Evolutionary conservation across 2,329 filamentous ascomycete genomes (phyloP), one percentile per base, ranked within the genome.

Genomic region (Aspergillus piperis): DNA sequence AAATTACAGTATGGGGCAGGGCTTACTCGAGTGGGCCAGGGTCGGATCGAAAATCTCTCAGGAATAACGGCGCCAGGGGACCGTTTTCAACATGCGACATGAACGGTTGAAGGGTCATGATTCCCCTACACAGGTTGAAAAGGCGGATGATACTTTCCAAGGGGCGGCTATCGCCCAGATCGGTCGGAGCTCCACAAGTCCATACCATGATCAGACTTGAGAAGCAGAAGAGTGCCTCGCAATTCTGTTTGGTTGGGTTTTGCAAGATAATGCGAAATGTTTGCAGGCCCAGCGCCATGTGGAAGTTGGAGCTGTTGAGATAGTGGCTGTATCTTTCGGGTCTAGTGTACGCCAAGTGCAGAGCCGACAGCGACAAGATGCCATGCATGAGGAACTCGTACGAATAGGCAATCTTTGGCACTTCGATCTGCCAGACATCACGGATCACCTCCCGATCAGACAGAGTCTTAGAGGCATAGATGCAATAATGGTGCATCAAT

Each of bases 401-500:
- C 3, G 44, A 51, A 44, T 60, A 60, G 13, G 52, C 58, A 13
- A 56, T 56, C n/a, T 56, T 32, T 8, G 52, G 58, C 8, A 60
- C 39, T 3, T 39, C 44, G 2, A 51, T 27, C 44, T 60, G 58
- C 58, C 52, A 60, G 8, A 49, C 42, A 6, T 23, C 32, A 7
- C 54, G 47, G 27, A 60, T 60, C 1, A 57, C 50, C 2, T 59
- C 57, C 32, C 64, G 54, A 19, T 62, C 58, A 19, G 66, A 49
- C 36, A 68, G 57, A 1, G 62, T 66, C 8, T 64, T 64, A 36
- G 71, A 74, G 30, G 73, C 75, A 23, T 70, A 63, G 0, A 71
- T 74, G n/a, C 73, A 76, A 60, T 72, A 80, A 60, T 74, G 71
- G 61, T 81, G 77, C 60, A 81, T 75, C 15, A 80, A 64, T 61